Evolutionary conservation across 306 rosid genomes (phyloP).

Genomic region (Begonia peltatifolia): DNA sequence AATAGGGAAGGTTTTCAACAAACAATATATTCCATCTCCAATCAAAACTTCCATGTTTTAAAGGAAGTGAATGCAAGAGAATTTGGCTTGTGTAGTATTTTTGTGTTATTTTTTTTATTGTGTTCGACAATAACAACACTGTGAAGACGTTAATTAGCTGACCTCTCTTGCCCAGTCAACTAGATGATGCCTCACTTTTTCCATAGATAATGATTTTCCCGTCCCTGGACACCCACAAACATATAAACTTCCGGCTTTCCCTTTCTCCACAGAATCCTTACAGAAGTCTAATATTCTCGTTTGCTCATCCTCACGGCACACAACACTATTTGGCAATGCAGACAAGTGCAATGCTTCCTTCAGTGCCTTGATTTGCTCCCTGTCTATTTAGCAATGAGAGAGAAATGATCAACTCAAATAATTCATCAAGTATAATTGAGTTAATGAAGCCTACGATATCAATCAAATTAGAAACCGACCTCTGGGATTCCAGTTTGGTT

Average conservation of each 20-base stretch:
- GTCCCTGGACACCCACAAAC: slow-evolving; percentile 91
- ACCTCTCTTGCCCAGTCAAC: slow-evolving; percentile 61
- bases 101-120: too few species aligned
- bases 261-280: slow-evolving; percentile 44
- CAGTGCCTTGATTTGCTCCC: slow-evolving; percentile 37
- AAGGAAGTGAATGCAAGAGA: too few species aligned
- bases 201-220: slow-evolving; percentile 69
- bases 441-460: background rate
- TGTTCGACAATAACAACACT: too few species aligned
- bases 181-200: slow-evolving; percentile 40
- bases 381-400: slow-evolving; percentile 22
- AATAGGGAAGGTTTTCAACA: too few species aligned
- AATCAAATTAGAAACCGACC: slow-evolving; percentile 18
- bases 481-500: slow-evolving; percentile 50
- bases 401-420: background rate
- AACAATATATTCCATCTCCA: too few species aligned
- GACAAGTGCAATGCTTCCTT: slow-evolving; percentile 74
- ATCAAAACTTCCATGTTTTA: too few species aligned
- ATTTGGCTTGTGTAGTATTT: too few species aligned
- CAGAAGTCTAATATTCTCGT: slow-evolving; percentile 59
- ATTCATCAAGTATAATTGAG: background rate
- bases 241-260: slow-evolving; percentile 65
- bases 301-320: slow-evolving; percentile 76
- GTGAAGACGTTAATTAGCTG: background rate
- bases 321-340: slow-evolving; percentile 35